Evolutionary conservation across 1,284 basidiomycete genomes (phyloP).

Genomic region (Phylloporus sp.): DNA sequence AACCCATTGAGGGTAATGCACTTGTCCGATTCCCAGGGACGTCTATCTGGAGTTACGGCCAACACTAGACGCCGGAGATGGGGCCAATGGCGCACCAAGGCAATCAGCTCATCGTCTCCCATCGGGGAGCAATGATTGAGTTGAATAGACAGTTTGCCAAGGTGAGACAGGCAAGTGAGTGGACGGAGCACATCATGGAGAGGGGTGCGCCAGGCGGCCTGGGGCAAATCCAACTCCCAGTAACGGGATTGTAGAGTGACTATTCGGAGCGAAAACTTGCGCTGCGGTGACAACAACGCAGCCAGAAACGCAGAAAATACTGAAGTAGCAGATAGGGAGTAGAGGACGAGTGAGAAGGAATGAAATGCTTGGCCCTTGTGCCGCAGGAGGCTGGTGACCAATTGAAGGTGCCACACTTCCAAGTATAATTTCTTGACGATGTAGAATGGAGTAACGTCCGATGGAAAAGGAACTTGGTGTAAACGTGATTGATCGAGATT

Average conservation of each 20-base stretch:
- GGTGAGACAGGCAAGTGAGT: not conserved
- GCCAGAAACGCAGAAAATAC: not conserved
- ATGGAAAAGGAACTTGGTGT: not conserved
- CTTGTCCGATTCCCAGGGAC: not conserved
- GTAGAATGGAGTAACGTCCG: conserved; percentile 8
- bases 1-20: not conserved
- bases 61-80: no score
- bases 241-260: no score
- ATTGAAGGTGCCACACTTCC: not conserved
- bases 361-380: not conserved
- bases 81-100: not conserved
- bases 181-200: not conserved
- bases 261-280: not conserved
- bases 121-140: not conserved
- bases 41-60: no score
- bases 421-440: not conserved
- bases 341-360: not conserved
- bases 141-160: not conserved
- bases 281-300: not conserved
- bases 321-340: not conserved
- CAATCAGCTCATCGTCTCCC: not conserved
- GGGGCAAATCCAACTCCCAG: no score
- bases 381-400: not conserved
- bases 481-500: not conserved
- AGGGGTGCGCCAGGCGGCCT: no score